Percentiles rank a stretch among this genome's conserved stretches.
These are phyloP conservation scores for Aristolochia contorta DNA, from an alignment of 164 flowering plant genomes.

Conservation along the genomic window DNA sequence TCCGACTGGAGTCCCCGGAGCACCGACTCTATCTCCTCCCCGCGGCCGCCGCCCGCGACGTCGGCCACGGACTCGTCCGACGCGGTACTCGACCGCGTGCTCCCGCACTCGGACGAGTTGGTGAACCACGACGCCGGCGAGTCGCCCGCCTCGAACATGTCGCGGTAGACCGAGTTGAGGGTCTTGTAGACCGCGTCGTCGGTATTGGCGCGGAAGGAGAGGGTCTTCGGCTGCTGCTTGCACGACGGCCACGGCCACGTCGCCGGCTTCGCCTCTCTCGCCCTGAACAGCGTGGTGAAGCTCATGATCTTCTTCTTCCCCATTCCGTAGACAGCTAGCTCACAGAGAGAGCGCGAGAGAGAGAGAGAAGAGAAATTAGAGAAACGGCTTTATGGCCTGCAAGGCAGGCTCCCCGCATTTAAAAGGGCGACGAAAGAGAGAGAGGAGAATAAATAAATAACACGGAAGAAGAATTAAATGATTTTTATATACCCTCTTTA, in stretches of 20 bases:
- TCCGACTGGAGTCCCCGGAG: constrained; percentile 1
- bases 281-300: constrained; percentile 11
- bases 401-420: no score
- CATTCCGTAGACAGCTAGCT: background rate
- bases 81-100: background rate
- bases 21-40: constrained; percentile 3
- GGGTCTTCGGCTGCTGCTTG: constrained; percentile 13
- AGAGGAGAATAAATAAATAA: no score
- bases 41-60: no score
- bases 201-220: constrained; percentile 13
- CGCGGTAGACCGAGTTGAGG: constrained; percentile 12
- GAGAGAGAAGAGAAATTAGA: constrained; percentile 4
- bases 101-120: background rate
- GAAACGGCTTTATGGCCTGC: background rate
- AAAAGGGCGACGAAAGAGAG: no score
- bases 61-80: no score
- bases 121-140: background rate
- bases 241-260: constrained; percentile 10
- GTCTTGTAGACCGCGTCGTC: constrained; percentile 5
- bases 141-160: background rate
- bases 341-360: background rate
- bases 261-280: constrained; percentile 7
- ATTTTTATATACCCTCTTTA: no score
- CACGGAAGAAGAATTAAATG: no score
- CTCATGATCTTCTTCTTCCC: constrained; percentile 11